These are phyloP conservation scores for Geoglossum cookeanum DNA, from an alignment of 2,329 filamentous ascomycete genomes.

Conservation along the genomic window DNA sequence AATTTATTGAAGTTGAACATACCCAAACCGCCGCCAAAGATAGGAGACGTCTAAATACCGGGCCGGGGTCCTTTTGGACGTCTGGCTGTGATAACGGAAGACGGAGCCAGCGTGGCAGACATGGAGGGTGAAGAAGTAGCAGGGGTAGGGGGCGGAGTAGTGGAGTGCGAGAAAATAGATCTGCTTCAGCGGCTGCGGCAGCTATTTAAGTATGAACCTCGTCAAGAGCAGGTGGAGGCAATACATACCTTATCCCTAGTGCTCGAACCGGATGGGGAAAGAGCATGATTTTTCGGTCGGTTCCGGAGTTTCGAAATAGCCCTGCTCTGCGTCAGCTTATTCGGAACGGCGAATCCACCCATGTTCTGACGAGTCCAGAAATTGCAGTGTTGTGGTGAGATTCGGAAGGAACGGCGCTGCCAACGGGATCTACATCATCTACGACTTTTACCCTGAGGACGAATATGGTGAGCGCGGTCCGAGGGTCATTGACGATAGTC, in stretches of 20 bases:
- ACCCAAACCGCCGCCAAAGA: too few relatives aligned
- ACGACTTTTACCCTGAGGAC: too few relatives aligned
- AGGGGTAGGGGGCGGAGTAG: not conserved
- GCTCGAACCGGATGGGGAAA: not conserved
- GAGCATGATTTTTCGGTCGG: not conserved
- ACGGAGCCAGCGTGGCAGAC: too few relatives aligned
- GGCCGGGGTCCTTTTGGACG: too few relatives aligned
- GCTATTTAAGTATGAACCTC: not conserved
- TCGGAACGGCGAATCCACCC: not conserved
- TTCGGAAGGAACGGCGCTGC: too few relatives aligned
- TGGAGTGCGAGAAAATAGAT: not conserved
- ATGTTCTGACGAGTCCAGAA: not conserved
- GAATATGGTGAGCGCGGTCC: too few relatives aligned
- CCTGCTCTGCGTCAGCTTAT: not conserved
- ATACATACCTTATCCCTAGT: not conserved
- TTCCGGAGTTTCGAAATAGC: not conserved
- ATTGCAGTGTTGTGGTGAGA: not conserved
- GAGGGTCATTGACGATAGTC: too few relatives aligned
- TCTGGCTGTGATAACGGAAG: too few relatives aligned
- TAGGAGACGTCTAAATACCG: too few relatives aligned
- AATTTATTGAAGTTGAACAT: too few relatives aligned
- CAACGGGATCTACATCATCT: too few relatives aligned
- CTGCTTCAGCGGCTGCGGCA: not conserved
- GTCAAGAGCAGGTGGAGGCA: not conserved
- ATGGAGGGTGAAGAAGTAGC: not conserved